Percentiles rank a stretch among this genome's conserved stretches.
Evolutionary conservation across 2,329 filamentous ascomycete species (phyloP).

Genomic region (Fusarium burgessii): DNA sequence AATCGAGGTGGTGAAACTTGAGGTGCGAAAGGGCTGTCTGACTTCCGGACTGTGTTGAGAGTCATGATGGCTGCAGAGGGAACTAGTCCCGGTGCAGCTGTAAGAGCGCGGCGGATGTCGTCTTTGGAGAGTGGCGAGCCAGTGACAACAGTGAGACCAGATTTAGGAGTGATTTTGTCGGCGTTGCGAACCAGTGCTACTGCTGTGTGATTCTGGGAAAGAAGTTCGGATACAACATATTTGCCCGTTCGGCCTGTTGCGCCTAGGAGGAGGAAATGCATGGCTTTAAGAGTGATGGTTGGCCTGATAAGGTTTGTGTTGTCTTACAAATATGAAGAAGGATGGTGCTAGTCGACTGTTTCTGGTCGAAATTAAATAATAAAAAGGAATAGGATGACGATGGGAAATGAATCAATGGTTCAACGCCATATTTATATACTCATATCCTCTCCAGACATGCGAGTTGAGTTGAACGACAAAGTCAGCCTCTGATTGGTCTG

Average conservation of each 20-base stretch:
- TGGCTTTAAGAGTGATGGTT: constrained; percentile 16
- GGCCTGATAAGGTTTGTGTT: not conserved
- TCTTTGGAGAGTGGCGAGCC: constrained; percentile 53
- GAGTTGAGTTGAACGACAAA: not conserved
- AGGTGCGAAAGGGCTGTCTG: constrained; percentile 56
- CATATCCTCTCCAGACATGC: not conserved
- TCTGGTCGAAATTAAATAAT: accelerated
- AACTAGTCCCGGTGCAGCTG: constrained; percentile 31
- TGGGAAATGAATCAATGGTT: not conserved
- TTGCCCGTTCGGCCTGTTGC: constrained; percentile 58
- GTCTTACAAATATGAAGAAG: not conserved
- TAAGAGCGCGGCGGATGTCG: constrained; percentile 49
- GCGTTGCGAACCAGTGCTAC: constrained; percentile 55
- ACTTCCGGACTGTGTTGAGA: constrained; percentile 55
- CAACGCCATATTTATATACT: constrained; percentile 13
- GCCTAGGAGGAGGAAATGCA: constrained; percentile 59
- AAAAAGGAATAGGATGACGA: not conserved
- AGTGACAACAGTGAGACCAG: constrained; percentile 48
- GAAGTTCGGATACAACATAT: constrained; percentile 55
- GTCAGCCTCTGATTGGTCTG: constrained; percentile 23
- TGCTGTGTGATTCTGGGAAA: constrained; percentile 53
- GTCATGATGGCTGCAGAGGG: constrained; percentile 54
- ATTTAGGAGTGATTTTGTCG: constrained; percentile 21
- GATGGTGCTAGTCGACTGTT: not conserved
- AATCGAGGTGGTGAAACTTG: constrained; percentile 55